Evolutionary conservation across 2,329 filamentous ascomycete species (phyloP).

Genomic region (Talaromyces marneffei): DNA sequence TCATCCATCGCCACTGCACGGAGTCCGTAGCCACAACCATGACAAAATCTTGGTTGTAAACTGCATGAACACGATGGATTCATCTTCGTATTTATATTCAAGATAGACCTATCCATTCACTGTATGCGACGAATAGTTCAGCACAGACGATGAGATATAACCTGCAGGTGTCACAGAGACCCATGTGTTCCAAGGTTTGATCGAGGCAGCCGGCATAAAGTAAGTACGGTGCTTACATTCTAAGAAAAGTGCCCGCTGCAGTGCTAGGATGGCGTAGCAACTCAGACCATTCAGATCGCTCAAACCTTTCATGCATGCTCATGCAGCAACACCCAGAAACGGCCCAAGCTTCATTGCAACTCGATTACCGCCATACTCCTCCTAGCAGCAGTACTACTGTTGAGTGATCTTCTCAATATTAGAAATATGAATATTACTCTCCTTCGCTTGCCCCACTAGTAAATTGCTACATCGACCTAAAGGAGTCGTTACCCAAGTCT

Average conservation of each 20-base stretch:
- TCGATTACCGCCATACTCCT: not conserved
- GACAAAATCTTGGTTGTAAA: not conserved
- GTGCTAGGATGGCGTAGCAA: constrained; percentile 6
- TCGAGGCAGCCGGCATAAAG: constrained; percentile 1
- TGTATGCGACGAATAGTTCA: not conserved
- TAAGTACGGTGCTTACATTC: not conserved
- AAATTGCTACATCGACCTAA: not conserved
- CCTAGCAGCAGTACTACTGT: not conserved
- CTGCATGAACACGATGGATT: not conserved
- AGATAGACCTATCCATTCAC: not conserved
- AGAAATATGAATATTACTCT: not conserved
- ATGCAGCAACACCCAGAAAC: not conserved
- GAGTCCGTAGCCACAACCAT: not conserved
- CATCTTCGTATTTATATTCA: not conserved
- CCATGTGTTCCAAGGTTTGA: constrained; percentile 2
- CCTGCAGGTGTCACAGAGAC: constrained; percentile 2
- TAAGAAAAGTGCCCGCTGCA: constrained; percentile 10
- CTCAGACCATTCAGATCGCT: constrained; percentile 19
- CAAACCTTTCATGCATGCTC: constrained; percentile 17
- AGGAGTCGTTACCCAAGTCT: not conserved
- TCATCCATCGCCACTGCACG: not conserved
- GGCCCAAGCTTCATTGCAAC: constrained; percentile 11
- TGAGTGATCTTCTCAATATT: not conserved
- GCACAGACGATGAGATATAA: not conserved
- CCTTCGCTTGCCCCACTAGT: not conserved